These are phyloP conservation scores for Ganoderma meredithae DNA, from an alignment of 1,284 basidiomycete species.

Conservation along the genomic window DNA sequence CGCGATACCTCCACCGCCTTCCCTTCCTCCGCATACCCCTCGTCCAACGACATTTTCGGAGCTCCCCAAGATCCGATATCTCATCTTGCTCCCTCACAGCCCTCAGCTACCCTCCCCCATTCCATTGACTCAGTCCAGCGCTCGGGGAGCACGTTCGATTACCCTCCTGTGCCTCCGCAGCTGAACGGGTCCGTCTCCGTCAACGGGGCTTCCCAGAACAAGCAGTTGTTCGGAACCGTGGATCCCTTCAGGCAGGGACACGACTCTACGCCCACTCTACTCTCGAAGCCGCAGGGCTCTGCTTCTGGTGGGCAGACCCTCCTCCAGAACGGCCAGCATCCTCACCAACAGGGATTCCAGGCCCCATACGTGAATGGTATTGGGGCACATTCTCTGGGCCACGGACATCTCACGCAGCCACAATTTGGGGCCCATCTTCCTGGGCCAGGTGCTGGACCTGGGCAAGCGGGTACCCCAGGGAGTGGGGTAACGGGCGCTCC, in stretches of 20 bases:
- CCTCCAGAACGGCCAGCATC: slow-evolving; percentile 33
- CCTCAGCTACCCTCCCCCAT: slow-evolving; percentile 32
- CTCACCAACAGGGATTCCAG: slow-evolving; percentile 41
- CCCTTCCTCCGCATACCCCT: slow-evolving; percentile 35
- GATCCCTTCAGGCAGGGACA: slow-evolving; percentile 37
- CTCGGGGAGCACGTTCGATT: slow-evolving; percentile 39
- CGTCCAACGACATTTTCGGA: slow-evolving; percentile 40
- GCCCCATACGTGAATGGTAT: slow-evolving; percentile 39
- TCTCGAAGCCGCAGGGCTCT: slow-evolving; percentile 26
- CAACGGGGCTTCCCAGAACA: slow-evolving; percentile 33
- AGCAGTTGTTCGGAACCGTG: slow-evolving; percentile 34
- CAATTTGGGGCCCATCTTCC: slow-evolving; percentile 76
- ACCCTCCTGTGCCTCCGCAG: slow-evolving; percentile 33
- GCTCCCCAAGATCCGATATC: slow-evolving; percentile 34
- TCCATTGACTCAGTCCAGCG: slow-evolving; percentile 41
- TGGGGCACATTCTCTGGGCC: slow-evolving; percentile 33
- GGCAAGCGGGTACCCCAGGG: slow-evolving; percentile 32
- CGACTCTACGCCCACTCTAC: slow-evolving; percentile 33
- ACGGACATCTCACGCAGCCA: slow-evolving; percentile 59
- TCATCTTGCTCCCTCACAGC: slow-evolving; percentile 28
- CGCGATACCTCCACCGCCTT: slow-evolving; percentile 44
- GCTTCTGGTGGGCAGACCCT: slow-evolving; percentile 14
- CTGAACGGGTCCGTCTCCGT: slow-evolving; percentile 32
- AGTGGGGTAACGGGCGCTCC: slow-evolving; percentile 36
- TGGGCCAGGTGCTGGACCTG: slow-evolving; percentile 43